A percentile compares a stretch with the other conserved stretches of the same genome.
These are phyloP conservation scores for Cladophialophora carrionii DNA, from an alignment of 2,329 filamentous ascomycete species.

Conservation along the genomic window DNA sequence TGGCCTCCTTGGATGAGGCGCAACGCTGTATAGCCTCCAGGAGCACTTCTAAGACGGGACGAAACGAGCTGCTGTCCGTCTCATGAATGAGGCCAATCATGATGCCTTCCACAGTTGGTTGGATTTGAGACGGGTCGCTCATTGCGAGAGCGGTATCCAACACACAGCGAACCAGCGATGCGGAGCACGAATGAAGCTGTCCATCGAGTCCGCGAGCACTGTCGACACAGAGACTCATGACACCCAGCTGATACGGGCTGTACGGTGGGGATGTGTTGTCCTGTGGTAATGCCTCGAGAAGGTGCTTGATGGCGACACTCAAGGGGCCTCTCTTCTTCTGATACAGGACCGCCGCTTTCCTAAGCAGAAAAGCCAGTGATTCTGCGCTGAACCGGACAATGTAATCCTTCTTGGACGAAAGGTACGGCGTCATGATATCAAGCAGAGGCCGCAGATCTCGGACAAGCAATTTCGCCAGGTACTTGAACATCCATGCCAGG, in stretches of 20 bases:
- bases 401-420: constrained; percentile 79
- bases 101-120: constrained; percentile 67
- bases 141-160: constrained; percentile 49
- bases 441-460: constrained; percentile 84
- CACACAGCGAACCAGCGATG: constrained; percentile 57
- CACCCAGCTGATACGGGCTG: constrained; percentile 75
- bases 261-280: constrained; percentile 14
- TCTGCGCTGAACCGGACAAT: constrained; percentile 92
- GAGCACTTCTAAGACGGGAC: constrained; percentile 66
- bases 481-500: constrained; percentile 95
- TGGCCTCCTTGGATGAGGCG: constrained; percentile 23
- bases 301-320: constrained; percentile 69
- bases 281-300: constrained; percentile 62
- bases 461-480: constrained; percentile 83
- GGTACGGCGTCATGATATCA: constrained; percentile 77
- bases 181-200: constrained; percentile 61
- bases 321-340: constrained; percentile 73
- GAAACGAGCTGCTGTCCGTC: constrained; percentile 73
- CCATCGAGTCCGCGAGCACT: constrained; percentile 67
- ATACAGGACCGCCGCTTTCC: constrained; percentile 80
- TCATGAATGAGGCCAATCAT: constrained; percentile 83
- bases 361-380: constrained; percentile 88
- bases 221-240: constrained; percentile 92
- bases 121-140: constrained; percentile 48
- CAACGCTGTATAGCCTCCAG: constrained; percentile 52